Base-by-base conservation (phyloP, 1,284 basidiomycete species). In the Ceratobasidium sp. region DNA sequence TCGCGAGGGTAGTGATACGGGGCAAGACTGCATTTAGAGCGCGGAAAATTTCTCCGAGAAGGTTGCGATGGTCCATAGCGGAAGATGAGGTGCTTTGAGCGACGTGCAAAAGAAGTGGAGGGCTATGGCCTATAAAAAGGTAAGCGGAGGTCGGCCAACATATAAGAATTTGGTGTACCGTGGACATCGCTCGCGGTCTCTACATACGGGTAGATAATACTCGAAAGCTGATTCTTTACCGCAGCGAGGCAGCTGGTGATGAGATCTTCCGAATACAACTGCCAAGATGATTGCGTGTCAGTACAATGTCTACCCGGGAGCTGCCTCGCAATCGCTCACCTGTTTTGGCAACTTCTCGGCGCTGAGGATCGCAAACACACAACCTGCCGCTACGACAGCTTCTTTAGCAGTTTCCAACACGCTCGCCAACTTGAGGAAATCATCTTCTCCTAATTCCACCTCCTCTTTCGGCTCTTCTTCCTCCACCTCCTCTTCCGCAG, bases 191-290 rank as follows among this genome's bases (percentile, higher is more conserved):
- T 81, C 23, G 83, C 77, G 1, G 87, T 90, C 78, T 98, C 94
- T 5, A 96, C 87, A 76, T 96, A 92, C 0, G 95, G 94, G 77
- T 96, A 94, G 7, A 98, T 83, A 53, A 94, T 84, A 78, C 88
- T 87, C 0, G 87, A 87, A 28, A 98, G 86, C 73, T 91, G 88
- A 73, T 90, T 89, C 79, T 96, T 95, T 75, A 95, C 83, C 0
- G 88, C 84, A 46, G 82, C 83, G 8, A 98, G 84, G 78, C 94
- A 95, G 0, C 86, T 82, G 0, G 88, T 89, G 72, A 98, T 90
- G 14, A 95, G 83, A 78, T 98, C 96, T 79, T 98, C 96, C 0
- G 95, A 96, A 79, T 92, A 96, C 40, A 94, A 82, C 92, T 94
- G 78, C 8, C 21, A 3, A 18, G 49, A 64, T 1, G 49, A 33